phyloP scores from a whole-genome alignment of 2,329 filamentous ascomycete species.

The Diatrype stigma region DNA sequence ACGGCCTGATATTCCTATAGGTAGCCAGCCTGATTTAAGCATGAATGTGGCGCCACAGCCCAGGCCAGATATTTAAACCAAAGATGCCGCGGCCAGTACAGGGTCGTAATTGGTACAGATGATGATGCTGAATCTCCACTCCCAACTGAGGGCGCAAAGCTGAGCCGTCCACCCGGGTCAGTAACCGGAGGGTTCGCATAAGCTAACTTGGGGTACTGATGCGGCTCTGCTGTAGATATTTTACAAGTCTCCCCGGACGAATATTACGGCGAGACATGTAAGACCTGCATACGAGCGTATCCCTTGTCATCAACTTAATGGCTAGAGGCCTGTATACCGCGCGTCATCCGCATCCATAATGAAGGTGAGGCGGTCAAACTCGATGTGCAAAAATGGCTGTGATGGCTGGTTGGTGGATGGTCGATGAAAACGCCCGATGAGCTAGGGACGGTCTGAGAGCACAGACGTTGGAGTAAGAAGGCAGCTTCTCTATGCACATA shows the following conservation, averaged over 20 bases:
- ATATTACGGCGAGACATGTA: background rate
- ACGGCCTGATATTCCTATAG: too few relatives aligned
- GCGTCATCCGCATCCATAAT: background rate
- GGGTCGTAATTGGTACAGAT: background rate
- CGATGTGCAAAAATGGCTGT: background rate
- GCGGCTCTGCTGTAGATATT: background rate
- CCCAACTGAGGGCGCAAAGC: background rate
- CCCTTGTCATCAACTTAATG: background rate
- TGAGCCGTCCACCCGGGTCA: background rate
- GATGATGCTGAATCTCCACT: background rate
- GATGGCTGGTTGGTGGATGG: background rate
- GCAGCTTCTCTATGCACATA: background rate
- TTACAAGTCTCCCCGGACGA: background rate
- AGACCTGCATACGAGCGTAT: background rate
- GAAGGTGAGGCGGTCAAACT: background rate
- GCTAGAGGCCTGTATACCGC: too few relatives aligned
- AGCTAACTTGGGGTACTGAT: background rate
- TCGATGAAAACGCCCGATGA: background rate
- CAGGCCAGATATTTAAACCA: too few relatives aligned
- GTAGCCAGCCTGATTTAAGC: too few relatives aligned
- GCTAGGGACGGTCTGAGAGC: background rate
- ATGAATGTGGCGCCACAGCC: too few relatives aligned
- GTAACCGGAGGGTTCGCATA: background rate
- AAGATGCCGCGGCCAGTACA: too few relatives aligned
- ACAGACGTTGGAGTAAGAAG: background rate